phyloP scores from a whole-genome alignment of 352 stramenopile species.

The Saprolegnia parasitica region DNA sequence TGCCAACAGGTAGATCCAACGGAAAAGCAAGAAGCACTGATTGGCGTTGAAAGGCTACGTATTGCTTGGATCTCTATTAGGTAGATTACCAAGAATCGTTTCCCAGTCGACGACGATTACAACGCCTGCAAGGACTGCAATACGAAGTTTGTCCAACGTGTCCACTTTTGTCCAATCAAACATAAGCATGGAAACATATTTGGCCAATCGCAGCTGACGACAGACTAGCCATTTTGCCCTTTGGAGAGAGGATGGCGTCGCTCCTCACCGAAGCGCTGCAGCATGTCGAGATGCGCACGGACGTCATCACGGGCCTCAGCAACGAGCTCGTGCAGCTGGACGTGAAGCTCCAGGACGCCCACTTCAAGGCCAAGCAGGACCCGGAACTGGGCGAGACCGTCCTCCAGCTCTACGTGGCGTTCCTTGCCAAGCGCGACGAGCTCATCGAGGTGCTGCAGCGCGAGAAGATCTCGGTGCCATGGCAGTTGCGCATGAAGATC shows the following conservation, averaged over 20 bases:
- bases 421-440: slow-evolving; percentile 46
- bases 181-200: not conserved
- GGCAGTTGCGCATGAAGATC: slow-evolving; percentile 69
- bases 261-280: slow-evolving; percentile 22
- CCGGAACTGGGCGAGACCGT: slow-evolving; percentile 60
- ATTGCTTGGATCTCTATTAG: no score
- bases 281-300: slow-evolving; percentile 16
- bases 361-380: slow-evolving; percentile 52
- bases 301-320: slow-evolving; percentile 11
- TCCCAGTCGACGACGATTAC: no score
- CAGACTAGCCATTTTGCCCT: not conserved
- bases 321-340: slow-evolving; percentile 34
- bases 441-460: slow-evolving; percentile 47
- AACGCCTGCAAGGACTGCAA: no score
- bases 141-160: no score
- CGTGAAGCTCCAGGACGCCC: slow-evolving; percentile 49
- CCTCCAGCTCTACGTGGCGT: slow-evolving; percentile 50
- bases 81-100: no score
- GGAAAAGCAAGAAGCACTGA: no score
- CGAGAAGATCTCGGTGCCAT: slow-evolving; percentile 45
- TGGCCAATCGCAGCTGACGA: not conserved
- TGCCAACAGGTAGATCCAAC: no score
- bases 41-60: no score
- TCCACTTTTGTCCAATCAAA: no score
- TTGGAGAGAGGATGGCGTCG: not conserved